Evolutionary conservation across 129 eudicot genomes (phyloP).

Genomic region (carrot (Daucus carota)): DNA sequence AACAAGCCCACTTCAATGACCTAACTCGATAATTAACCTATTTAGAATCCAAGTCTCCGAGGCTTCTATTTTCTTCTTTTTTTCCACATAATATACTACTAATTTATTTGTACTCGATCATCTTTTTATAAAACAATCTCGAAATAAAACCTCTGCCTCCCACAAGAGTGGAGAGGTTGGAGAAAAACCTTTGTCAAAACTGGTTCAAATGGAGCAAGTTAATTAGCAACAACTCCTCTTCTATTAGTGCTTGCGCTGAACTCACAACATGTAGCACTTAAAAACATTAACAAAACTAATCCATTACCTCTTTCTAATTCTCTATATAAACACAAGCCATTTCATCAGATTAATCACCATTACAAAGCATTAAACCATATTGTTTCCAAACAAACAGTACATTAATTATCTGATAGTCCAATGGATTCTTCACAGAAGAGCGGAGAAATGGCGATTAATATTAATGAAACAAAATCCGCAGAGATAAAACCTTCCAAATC

Average conservation of each 20-base stretch:
- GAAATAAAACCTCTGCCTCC: not conserved
- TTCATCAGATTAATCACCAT: slow-evolving; percentile 13
- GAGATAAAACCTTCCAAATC: slow-evolving; percentile 40
- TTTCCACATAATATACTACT: no score
- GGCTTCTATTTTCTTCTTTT: no score
- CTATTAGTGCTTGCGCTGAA: slow-evolving; percentile 7
- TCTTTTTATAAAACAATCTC: no score
- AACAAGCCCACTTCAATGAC: no score
- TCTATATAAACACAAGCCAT: slow-evolving; percentile 22
- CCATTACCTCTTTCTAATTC: slow-evolving; percentile 22
- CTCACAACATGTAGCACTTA: not conserved
- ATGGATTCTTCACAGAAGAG: slow-evolving; percentile 41
- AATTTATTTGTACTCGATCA: no score
- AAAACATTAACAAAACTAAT: slow-evolving; percentile 17
- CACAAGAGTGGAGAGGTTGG: not conserved
- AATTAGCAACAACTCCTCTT: slow-evolving; percentile 47
- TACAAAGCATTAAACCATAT: not conserved
- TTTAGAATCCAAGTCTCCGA: no score
- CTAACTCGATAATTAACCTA: no score
- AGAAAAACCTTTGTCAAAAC: not conserved
- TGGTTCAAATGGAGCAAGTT: slow-evolving; percentile 44
- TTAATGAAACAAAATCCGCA: slow-evolving; percentile 30
- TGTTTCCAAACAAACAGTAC: slow-evolving; percentile 4
- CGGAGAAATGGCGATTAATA: slow-evolving; percentile 38
- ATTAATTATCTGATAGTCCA: not conserved